phyloP scores from a whole-genome alignment of 2,329 filamentous ascomycete genomes.

The Achaetomium macrosporum region DNA sequence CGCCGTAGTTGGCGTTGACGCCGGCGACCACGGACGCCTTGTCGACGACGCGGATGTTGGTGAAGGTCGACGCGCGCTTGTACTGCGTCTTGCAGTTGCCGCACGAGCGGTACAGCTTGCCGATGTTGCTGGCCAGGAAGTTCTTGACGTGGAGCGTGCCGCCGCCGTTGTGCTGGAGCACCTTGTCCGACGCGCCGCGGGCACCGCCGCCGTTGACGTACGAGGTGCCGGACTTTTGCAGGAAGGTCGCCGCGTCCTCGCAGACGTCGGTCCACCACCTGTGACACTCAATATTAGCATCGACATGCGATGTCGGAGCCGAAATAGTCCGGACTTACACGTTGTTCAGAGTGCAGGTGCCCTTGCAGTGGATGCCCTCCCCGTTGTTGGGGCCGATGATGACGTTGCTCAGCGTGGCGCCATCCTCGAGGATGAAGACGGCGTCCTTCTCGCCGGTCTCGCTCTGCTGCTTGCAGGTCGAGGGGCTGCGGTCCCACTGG shows the following conservation, averaged over 20 bases:
- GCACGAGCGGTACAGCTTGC: slow-evolving; percentile 43
- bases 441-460: slow-evolving; percentile 33
- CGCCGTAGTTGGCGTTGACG: slow-evolving; percentile 45
- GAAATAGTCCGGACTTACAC: no score
- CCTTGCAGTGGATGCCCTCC: slow-evolving; percentile 45
- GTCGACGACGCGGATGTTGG: slow-evolving; percentile 37
- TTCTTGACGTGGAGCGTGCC: slow-evolving; percentile 32
- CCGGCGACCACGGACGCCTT: slow-evolving; percentile 39
- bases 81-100: slow-evolving; percentile 42
- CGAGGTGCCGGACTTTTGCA: slow-evolving; percentile 33
- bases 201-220: slow-evolving; percentile 36
- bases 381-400: slow-evolving; percentile 45
- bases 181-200: slow-evolving; percentile 33
- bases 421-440: slow-evolving; percentile 45
- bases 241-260: slow-evolving; percentile 34
- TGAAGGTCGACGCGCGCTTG: slow-evolving; percentile 38
- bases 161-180: slow-evolving; percentile 35
- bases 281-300: no score
- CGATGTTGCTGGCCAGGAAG: slow-evolving; percentile 39
- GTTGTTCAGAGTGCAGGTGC: slow-evolving; percentile 38
- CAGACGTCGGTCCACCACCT: slow-evolving; percentile 34
- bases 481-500: slow-evolving; percentile 25
- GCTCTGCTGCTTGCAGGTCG: slow-evolving; percentile 22
- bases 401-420: slow-evolving; percentile 45
- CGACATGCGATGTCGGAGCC: no score